Conservation (phyloP, 352 stramenopile species). For the Phytophthora capsici region DNA sequence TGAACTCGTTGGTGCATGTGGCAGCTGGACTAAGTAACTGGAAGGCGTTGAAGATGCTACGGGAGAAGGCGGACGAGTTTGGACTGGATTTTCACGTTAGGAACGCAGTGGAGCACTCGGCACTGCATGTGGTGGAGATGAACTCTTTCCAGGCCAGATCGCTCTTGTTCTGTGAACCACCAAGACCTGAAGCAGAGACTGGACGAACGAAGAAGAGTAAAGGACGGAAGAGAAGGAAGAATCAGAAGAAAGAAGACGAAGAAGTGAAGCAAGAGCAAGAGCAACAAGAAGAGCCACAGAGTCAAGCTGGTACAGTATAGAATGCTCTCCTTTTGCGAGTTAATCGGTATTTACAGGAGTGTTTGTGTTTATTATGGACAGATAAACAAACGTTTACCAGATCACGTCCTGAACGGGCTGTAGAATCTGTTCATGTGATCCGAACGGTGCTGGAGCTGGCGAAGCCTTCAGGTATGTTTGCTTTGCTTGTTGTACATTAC, state of each 20-base stretch:
- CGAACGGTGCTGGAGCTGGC: conserved; percentile 46
- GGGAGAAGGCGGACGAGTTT: conserved; percentile 30
- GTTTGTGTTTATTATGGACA: conserved; percentile 11
- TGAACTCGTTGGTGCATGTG: conserved; percentile 60
- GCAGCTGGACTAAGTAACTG: conserved; percentile 57
- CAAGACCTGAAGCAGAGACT: conserved; percentile 10
- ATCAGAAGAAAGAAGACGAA: conserved; percentile 7
- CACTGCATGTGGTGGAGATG: conserved; percentile 53
- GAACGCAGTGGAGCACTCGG: conserved; percentile 46
- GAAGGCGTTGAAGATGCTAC: conserved; percentile 48
- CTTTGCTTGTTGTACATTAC: too few species aligned
- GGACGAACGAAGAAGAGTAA: conserved; percentile 10
- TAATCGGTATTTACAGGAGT: too few species aligned
- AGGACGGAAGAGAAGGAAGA: conserved; percentile 8
- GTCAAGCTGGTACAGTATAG: conserved; percentile 44
- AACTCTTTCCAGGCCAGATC: conserved; percentile 66
- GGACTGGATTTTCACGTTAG: conserved; percentile 27
- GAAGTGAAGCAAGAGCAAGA: background rate
- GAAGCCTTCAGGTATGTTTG: conserved; percentile 34
- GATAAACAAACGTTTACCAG: conserved; percentile 49
- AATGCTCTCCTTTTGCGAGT: background rate
- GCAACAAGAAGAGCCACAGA: conserved; percentile 25
- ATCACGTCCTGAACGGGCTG: conserved; percentile 35
- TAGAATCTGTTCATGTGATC: conserved; percentile 42
- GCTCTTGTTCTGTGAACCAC: conserved; percentile 46